These are phyloP conservation scores for Saitozyma podzolica DNA, from an alignment of 768 basidiomycete species.

Conservation along the genomic window DNA sequence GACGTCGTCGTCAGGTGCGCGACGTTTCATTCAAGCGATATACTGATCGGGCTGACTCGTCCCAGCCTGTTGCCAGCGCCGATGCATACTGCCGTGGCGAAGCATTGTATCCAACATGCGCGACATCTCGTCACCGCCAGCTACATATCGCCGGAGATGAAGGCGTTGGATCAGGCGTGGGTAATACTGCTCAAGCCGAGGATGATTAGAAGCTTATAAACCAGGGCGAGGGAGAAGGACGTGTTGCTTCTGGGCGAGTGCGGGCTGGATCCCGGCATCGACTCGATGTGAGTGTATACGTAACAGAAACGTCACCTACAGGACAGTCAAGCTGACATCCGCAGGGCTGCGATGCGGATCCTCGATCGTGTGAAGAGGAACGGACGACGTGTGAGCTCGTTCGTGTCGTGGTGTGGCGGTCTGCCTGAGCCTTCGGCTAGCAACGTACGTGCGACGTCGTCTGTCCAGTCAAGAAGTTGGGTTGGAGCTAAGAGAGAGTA, in stretches of 20 bases:
- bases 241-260: constrained; percentile 86
- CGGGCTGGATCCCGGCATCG: constrained; percentile 51
- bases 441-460: constrained; percentile 22
- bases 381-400: constrained; percentile 65
- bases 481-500: constrained; percentile 23
- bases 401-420: constrained; percentile 90
- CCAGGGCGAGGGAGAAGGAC: constrained; percentile 63
- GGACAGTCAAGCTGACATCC: constrained; percentile 12
- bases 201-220: background rate
- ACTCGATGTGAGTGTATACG: constrained; percentile 26
- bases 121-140: constrained; percentile 89
- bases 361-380: constrained; percentile 59
- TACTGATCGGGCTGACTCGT: constrained; percentile 8
- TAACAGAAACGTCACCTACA: background rate
- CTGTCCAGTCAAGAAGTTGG: constrained; percentile 4
- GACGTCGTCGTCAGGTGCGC: constrained; percentile 83
- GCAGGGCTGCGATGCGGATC: constrained; percentile 73
- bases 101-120: constrained; percentile 66
- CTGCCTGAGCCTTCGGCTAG: constrained; percentile 72
- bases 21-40: background rate
- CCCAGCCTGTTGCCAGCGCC: constrained; percentile 74
- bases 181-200: constrained; percentile 22
- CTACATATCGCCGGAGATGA: constrained; percentile 80
- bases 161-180: constrained; percentile 63
- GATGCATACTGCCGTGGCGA: constrained; percentile 70